phyloP scores from a whole-genome alignment of 495 filamentous ascomycete genomes.

The Umbilicaria muhlenbergii region DNA sequence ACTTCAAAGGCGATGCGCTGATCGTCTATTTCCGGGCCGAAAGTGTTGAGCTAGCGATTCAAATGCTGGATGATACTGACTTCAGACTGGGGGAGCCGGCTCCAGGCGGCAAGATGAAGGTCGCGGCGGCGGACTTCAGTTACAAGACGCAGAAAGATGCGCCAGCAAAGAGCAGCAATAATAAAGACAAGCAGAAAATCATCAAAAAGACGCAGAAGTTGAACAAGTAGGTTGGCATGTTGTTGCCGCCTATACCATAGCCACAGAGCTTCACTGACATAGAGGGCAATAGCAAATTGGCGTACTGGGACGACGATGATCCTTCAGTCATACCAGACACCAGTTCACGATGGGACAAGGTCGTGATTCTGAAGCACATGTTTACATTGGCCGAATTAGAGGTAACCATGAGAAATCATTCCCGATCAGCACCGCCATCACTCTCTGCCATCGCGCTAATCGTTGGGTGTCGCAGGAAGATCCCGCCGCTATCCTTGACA shows the following conservation, averaged over 20 bases:
- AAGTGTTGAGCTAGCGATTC: constrained; percentile 75
- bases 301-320: constrained; percentile 89
- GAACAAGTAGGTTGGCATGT: constrained; percentile 34
- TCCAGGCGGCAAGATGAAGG: constrained; percentile 51
- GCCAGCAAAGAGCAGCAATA: constrained; percentile 35
- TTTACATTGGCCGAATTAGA: constrained; percentile 77
- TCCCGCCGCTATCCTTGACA: constrained; percentile 66
- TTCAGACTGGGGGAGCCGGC: constrained; percentile 49
- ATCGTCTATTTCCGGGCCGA: constrained; percentile 90
- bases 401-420: constrained; percentile 14
- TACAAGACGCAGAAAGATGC: constrained; percentile 62
- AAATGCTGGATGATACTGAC: constrained; percentile 80
- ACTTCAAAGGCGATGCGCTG: constrained; percentile 84
- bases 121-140: constrained; percentile 71
- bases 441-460: too few relatives aligned
- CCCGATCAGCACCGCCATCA: too few relatives aligned
- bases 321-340: constrained; percentile 39
- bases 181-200: constrained; percentile 68
- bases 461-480: constrained; percentile 40
- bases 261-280: constrained; percentile 4
- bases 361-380: constrained; percentile 86
- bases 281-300: constrained; percentile 48
- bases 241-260: not conserved
- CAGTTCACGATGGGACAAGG: constrained; percentile 51
- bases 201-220: constrained; percentile 78